Evolutionary conservation across 352 stramenopile species (phyloP).

Genomic region (Globisporangium alternatum): DNA sequence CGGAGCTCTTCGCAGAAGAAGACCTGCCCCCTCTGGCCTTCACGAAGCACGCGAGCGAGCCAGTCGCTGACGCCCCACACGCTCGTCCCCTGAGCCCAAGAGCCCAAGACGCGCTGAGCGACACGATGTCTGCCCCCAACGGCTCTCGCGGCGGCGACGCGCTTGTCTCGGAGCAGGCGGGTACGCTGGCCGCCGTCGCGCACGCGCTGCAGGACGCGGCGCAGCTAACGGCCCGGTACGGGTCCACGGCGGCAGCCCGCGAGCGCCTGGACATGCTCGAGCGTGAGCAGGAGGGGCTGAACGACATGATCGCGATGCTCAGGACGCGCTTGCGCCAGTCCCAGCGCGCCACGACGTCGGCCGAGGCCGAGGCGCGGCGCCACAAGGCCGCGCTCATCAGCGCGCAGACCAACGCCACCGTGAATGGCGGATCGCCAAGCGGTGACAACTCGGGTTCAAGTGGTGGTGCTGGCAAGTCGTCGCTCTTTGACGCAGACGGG

Average conservation of each 20-base stretch:
- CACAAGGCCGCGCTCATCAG: slow-evolving; percentile 16
- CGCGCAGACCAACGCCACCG: slow-evolving; percentile 6
- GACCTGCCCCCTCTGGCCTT: not conserved
- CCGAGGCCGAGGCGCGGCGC: slow-evolving; percentile 19
- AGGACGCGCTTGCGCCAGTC: slow-evolving; percentile 9
- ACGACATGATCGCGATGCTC: slow-evolving; percentile 26
- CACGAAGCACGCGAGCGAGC: slow-evolving; percentile 2
- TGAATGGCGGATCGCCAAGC: not conserved
- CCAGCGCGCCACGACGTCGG: slow-evolving; percentile 23
- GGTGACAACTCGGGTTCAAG: not conserved
- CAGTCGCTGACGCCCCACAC: not conserved
- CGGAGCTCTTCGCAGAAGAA: slow-evolving; percentile 9
- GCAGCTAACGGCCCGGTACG: slow-evolving; percentile 30
- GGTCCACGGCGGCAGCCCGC: slow-evolving; percentile 27
- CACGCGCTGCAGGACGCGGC: slow-evolving; percentile 34
- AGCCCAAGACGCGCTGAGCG: not conserved
- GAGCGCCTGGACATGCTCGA: slow-evolving; percentile 29
- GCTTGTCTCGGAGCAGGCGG: not conserved
- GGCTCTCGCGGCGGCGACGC: slow-evolving; percentile 4
- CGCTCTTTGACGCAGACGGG: slow-evolving; percentile 19
- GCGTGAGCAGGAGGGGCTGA: slow-evolving; percentile 22
- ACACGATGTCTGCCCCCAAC: not conserved
- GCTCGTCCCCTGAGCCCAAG: not conserved
- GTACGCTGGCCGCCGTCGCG: slow-evolving; percentile 20
- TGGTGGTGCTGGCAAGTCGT: not conserved